These are phyloP conservation scores for Themeda triandra DNA, from an alignment of 176 grass and related monocot genomes.

Conservation along the genomic window DNA sequence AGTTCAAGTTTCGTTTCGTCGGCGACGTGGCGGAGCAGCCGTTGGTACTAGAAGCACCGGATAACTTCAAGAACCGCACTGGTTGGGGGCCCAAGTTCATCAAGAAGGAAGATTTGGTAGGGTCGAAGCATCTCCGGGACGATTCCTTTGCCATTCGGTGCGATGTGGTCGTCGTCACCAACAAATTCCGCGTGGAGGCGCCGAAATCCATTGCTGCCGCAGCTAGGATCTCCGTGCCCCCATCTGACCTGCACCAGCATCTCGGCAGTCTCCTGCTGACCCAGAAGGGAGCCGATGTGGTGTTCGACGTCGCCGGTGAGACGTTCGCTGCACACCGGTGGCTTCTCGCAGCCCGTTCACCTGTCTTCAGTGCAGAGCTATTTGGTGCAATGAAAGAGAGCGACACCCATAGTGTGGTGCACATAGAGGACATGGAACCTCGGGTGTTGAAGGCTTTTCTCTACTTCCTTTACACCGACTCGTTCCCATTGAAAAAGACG, in stretches of 20 bases:
- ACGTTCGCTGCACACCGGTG: slow-evolving; percentile 31
- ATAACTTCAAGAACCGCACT: too few relatives aligned
- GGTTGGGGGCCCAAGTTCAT: neutral
- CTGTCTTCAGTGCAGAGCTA: slow-evolving; percentile 35
- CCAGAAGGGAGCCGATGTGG: slow-evolving; percentile 28
- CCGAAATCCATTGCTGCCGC: too few relatives aligned
- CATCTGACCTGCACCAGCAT: slow-evolving; percentile 30
- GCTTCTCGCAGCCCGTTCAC: slow-evolving; percentile 30
- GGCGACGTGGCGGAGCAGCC: neutral
- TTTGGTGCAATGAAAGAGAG: slow-evolving; percentile 38
- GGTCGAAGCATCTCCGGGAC: neutral
- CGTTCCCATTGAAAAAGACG: neutral
- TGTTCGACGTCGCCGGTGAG: slow-evolving; percentile 31
- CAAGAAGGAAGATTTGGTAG: neutral
- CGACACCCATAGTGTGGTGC: slow-evolving; percentile 14
- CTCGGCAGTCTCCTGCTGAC: slow-evolving; percentile 13
- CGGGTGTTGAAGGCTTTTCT: slow-evolving; percentile 33
- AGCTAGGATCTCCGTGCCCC: neutral
- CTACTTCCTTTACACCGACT: neutral
- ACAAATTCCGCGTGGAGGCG: neutral
- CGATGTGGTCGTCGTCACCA: neutral
- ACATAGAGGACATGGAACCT: slow-evolving; percentile 20
- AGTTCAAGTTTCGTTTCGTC: slow-evolving; percentile 14
- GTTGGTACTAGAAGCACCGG: too few relatives aligned
- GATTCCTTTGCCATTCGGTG: neutral